Percentiles rank a stretch among this genome's conserved stretches.
phyloP scores from a whole-genome alignment of 2,329 filamentous ascomycete genomes.

The Colletotrichum sp. region DNA sequence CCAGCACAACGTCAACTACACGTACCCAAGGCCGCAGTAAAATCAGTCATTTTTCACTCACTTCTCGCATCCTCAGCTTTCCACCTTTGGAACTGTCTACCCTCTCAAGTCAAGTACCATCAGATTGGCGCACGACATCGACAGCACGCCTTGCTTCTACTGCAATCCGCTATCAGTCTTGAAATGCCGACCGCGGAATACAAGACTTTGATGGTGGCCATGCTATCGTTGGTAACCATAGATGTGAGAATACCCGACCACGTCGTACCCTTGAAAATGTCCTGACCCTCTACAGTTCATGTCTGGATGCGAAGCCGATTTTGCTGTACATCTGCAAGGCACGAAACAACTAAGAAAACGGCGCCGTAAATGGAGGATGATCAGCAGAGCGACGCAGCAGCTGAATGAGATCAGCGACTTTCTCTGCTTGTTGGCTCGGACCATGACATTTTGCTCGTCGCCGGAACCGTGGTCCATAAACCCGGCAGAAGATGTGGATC shows the following conservation, averaged over 20 bases:
- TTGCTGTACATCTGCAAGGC: neutral
- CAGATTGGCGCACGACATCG: neutral
- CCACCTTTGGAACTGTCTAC: neutral
- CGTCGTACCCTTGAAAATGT: neutral
- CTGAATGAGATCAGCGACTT: constrained; percentile 6
- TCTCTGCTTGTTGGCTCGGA: neutral
- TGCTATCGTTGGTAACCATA: neutral
- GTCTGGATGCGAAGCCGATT: neutral
- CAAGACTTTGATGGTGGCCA: neutral
- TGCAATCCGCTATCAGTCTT: neutral
- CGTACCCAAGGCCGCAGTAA: neutral
- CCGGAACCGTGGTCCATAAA: neutral
- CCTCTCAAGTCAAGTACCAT: neutral
- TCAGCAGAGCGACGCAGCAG: neutral
- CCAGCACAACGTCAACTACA: neutral
- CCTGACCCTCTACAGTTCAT: neutral
- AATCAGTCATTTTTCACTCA: neutral
- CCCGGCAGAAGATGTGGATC: neutral
- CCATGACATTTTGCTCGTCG: neutral
- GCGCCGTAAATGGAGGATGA: neutral
- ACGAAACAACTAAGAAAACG: neutral
- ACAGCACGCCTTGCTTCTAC: neutral
- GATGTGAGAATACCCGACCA: neutral
- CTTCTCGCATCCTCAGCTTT: neutral
- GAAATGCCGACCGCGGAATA: neutral